Percentiles rank a stretch among this genome's conserved stretches.
These are phyloP conservation scores for Malus hybrid DNA, from an alignment of 331 rosid species.

Conservation along the genomic window DNA sequence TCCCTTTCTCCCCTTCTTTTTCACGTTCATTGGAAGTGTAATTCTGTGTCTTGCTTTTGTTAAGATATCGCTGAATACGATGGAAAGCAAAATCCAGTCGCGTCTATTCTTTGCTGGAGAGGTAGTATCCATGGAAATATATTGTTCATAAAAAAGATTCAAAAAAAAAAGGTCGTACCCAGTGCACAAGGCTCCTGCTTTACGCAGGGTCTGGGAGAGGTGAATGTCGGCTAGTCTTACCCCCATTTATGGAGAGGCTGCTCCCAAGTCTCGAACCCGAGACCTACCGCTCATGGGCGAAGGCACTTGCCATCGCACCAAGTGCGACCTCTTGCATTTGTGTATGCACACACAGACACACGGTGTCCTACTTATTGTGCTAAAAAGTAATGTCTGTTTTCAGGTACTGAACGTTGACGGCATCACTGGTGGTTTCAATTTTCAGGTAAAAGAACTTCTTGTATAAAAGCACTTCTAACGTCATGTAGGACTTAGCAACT, in stretches of 20 bases:
- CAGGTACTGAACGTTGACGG: conserved; percentile 91
- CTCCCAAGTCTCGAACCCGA: no score
- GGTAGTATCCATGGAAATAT: conserved; percentile 34
- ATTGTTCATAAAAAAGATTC: neutral
- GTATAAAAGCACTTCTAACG: neutral
- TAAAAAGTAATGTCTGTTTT: conserved; percentile 10
- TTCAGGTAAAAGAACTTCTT: conserved; percentile 54
- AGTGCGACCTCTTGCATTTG: no score
- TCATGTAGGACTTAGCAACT: neutral
- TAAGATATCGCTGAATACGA: conserved; percentile 64
- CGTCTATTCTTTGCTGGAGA: conserved; percentile 85
- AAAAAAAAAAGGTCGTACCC: no score
- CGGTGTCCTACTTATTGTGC: conserved; percentile 4
- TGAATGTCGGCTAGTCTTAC: no score
- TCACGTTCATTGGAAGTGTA: neutral
- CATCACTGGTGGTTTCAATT: conserved; percentile 93
- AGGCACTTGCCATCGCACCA: no score
- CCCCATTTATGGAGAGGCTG: no score
- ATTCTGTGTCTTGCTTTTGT: conserved; percentile 2
- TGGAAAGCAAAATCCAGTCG: conserved; percentile 79
- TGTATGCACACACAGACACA: neutral
- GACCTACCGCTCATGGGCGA: no score
- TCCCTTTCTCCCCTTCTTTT: neutral
- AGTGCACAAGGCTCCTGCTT: no score
- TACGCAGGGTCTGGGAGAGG: no score